These are phyloP conservation scores for Dothistroma septosporum DNA, from an alignment of 2,329 filamentous ascomycete genomes.

Conservation along the genomic window DNA sequence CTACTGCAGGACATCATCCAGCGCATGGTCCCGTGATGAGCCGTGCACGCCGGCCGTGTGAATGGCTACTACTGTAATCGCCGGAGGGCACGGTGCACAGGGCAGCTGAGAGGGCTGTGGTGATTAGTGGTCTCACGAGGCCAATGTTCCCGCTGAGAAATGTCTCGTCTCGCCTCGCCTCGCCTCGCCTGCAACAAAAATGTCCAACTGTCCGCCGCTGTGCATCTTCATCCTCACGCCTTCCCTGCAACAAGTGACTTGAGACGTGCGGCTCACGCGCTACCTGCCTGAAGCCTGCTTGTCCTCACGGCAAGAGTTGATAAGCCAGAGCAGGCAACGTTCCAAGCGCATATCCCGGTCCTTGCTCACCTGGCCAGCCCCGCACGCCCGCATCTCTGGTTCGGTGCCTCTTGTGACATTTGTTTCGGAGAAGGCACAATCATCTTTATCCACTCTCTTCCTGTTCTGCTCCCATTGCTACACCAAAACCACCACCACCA, in stretches of 20 bases:
- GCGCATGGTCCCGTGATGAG: not conserved
- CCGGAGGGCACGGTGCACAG: not conserved
- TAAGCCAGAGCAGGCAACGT: not conserved
- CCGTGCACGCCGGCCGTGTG: not conserved
- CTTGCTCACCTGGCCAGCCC: not conserved
- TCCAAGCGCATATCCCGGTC: not conserved
- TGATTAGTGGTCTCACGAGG: not conserved
- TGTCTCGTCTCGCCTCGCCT: not conserved
- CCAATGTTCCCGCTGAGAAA: not conserved
- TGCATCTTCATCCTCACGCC: not conserved
- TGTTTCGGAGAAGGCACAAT: conserved; percentile 1
- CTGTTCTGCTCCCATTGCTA: not conserved
- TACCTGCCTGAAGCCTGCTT: too few relatives aligned
- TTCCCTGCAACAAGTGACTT: not conserved
- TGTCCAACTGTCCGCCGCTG: not conserved
- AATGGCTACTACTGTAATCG: not conserved
- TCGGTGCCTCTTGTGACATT: not conserved
- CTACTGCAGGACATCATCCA: not conserved
- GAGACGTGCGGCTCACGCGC: not conserved
- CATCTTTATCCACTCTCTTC: not conserved
- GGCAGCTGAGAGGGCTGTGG: not conserved
- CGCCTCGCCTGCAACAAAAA: not conserved
- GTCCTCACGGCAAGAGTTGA: not conserved
- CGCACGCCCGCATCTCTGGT: not conserved
- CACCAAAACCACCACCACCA: not conserved